These are phyloP conservation scores for Casuarina glauca DNA, from an alignment of 306 rosid species.

Conservation along the genomic window DNA sequence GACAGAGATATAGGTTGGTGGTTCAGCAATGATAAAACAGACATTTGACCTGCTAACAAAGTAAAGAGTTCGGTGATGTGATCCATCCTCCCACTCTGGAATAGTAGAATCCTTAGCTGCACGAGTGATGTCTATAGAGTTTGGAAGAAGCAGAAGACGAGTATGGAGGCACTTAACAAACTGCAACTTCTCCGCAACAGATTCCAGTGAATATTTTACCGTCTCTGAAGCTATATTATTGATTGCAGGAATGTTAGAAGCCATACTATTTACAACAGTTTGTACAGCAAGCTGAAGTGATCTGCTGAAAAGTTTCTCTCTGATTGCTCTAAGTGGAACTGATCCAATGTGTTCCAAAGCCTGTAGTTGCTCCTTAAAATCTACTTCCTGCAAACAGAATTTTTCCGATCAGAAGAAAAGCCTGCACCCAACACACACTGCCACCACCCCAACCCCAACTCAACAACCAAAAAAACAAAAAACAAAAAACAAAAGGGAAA, in stretches of 20 bases:
- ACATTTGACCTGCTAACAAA: conserved; percentile 65
- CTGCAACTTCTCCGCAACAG: conserved; percentile 74
- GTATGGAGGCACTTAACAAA: conserved; percentile 80
- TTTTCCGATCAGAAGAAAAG: conserved; percentile 33
- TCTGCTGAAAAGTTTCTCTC: conserved; percentile 67
- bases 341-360: conserved; percentile 56
- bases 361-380: conserved; percentile 56
- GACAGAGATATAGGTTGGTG: conserved; percentile 71
- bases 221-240: conserved; percentile 46
- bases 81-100: conserved; percentile 72
- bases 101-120: conserved; percentile 55
- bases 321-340: conserved; percentile 56
- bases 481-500: conserved; percentile 15
- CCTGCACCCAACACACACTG: background rate
- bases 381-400: conserved; percentile 69
- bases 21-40: conserved; percentile 78
- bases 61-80: conserved; percentile 65
- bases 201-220: conserved; percentile 48
- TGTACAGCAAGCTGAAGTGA: conserved; percentile 84
- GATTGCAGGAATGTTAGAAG: conserved; percentile 58
- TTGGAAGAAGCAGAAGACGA: conserved; percentile 78
- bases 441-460: background rate
- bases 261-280: conserved; percentile 75
- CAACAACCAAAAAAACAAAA: conserved; percentile 2
- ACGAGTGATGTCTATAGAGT: conserved; percentile 68